Evolutionary conservation across 2,329 filamentous ascomycete species (phyloP), one percentile per base, ranked within the genome.

Genomic region (Pseudogymnoascus destructans): DNA sequence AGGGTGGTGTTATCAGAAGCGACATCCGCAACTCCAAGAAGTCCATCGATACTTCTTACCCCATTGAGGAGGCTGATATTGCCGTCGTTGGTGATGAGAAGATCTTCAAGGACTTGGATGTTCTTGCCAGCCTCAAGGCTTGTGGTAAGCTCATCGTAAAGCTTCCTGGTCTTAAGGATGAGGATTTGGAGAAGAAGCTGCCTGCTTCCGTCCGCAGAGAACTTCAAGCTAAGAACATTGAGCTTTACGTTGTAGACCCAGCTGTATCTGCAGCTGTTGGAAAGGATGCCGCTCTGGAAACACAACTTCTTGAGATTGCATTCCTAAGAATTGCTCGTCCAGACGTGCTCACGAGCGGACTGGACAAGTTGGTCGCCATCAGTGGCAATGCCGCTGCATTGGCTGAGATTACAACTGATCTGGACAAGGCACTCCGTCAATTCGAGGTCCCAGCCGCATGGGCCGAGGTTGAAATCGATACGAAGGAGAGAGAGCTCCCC

Each of bases 181-280:
- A 95, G 46, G 90, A 96, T 33, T 71, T 91, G 5, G 92, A 97
- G 75, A 95, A 95, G 79, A 85, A 87, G 65, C 75, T 98, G 5
- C 81, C 89, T 1, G 76, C 78, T 35, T 70, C 76, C 52, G 80
- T 93, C 63, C 84, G 87, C 68, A 89, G 87, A 72, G 76, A 79
- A 11, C 73, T 96, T 56, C 81, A 82, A 58, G 77, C 82, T 66
- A 89, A 87, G 71, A 78, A 79, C 32, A 75, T 91, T 32, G 74
- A 85, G 62, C 77, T 98, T 33, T 87, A 84, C 65, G 74, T 95
- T 32, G 71, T 97, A 11, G 89, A 98, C 69, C 77, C 86, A 5
- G 76, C 84, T 1, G 77, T 77, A 56, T 84, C 83, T 6, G 80
- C 84, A 35, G 81, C 84, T 55, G 79, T 87, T n/a, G 79, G 84